phyloP scores from a whole-genome alignment of 352 stramenopile genomes.

The Globisporangium megalacanthum region DNA sequence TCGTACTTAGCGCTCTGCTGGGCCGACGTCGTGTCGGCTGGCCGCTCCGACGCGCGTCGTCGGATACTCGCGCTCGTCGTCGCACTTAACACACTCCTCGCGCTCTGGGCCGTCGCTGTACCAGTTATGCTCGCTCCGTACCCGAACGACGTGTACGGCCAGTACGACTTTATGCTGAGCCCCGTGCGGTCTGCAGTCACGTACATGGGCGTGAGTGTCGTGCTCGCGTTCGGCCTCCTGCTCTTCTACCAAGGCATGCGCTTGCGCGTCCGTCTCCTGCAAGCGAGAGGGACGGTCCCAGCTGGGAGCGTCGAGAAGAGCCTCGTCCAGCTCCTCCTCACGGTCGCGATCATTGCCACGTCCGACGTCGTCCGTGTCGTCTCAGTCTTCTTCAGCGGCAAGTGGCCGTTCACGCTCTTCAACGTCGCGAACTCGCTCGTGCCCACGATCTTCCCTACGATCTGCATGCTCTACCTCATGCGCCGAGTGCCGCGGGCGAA shows the following conservation, averaged over 20 bases:
- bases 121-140: constrained; percentile 42
- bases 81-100: constrained; percentile 46
- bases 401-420: constrained; percentile 60
- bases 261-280: constrained; percentile 61
- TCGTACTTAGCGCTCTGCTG: constrained; percentile 78
- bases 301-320: constrained; percentile 71
- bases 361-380: constrained; percentile 66
- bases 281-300: constrained; percentile 63
- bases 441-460: constrained; percentile 66
- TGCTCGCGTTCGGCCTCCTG: constrained; percentile 62
- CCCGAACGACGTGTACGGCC: constrained; percentile 51
- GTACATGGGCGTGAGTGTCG: constrained; percentile 48
- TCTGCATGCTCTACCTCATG: constrained; percentile 89
- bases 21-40: constrained; percentile 74
- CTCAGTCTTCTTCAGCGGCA: constrained; percentile 41
- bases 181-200: constrained; percentile 43
- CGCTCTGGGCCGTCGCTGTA: constrained; percentile 56
- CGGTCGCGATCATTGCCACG: constrained; percentile 72
- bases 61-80: constrained; percentile 50
- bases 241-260: constrained; percentile 70
- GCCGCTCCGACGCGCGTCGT: constrained; percentile 50
- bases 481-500: constrained; percentile 40
- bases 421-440: constrained; percentile 73
- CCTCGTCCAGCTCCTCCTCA: constrained; percentile 76
- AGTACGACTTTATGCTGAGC: constrained; percentile 64